Percentiles rank a stretch among this genome's conserved stretches.
phyloP scores from a whole-genome alignment of 352 stramenopile genomes.

The Phytophthora tentaculata region DNA sequence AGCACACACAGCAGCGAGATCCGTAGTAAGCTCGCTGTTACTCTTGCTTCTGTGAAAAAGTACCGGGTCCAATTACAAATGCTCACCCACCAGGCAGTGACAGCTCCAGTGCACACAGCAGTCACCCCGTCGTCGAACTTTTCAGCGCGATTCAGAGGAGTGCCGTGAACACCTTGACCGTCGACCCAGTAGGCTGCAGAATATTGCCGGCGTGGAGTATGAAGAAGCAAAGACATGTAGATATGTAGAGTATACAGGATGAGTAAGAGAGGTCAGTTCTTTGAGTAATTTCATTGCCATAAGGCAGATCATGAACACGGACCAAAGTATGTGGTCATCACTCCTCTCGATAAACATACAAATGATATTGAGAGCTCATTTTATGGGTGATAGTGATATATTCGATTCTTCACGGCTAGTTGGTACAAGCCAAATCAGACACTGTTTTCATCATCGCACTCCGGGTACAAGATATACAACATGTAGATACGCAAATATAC shows the following conservation, averaged over 20 bases:
- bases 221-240: constrained; percentile 59
- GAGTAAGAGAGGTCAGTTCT: constrained; percentile 76
- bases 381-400: constrained; percentile 95
- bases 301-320: constrained; percentile 92
- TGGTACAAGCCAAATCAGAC: constrained; percentile 91
- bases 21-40: constrained; percentile 89
- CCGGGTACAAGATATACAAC: constrained; percentile 22
- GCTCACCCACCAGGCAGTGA: constrained; percentile 32
- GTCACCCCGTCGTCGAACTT: constrained; percentile 64
- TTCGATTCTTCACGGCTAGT: constrained; percentile 92
- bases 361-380: constrained; percentile 76
- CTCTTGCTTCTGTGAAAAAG: constrained; percentile 90
- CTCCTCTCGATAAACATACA: constrained; percentile 39
- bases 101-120: constrained; percentile 18
- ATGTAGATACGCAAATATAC: constrained; percentile 27
- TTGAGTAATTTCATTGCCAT: constrained; percentile 92
- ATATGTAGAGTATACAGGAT: constrained; percentile 16
- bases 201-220: constrained; percentile 92
- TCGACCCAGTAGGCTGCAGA: constrained; percentile 47
- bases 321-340: constrained; percentile 93
- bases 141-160: constrained; percentile 65
- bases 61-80: constrained; percentile 90
- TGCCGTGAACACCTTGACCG: constrained; percentile 31
- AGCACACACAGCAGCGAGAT: constrained; percentile 54
- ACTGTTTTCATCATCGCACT: constrained; percentile 87